Conservation (phyloP, 495 filamentous ascomycete species). For the Lindgomyces ingoldianus region DNA sequence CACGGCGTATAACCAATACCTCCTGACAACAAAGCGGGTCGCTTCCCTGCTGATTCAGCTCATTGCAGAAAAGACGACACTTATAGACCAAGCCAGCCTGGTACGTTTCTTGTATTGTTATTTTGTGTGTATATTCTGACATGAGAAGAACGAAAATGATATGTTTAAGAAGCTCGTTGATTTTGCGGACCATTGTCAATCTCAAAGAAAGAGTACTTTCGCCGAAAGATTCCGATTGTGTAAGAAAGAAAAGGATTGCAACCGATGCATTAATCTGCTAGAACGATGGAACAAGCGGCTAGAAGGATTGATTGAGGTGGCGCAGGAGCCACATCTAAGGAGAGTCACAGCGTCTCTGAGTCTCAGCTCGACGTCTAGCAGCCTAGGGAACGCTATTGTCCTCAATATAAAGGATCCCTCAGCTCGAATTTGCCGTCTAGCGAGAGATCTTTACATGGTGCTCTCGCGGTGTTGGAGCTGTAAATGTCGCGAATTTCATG, state of each 20-base stretch:
- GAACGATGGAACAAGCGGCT: conserved; percentile 9
- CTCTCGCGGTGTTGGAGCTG: conserved; percentile 4
- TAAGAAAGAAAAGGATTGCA: background rate
- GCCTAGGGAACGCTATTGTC: background rate
- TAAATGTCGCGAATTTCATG: background rate
- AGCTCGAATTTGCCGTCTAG: background rate
- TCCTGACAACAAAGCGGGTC: background rate
- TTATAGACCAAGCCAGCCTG: background rate
- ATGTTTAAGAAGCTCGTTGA: background rate
- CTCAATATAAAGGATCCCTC: background rate
- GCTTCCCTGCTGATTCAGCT: background rate
- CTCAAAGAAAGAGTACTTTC: background rate
- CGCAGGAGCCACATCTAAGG: background rate
- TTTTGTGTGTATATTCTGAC: background rate
- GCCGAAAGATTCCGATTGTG: conserved; percentile 4
- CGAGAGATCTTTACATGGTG: conserved; percentile 3
- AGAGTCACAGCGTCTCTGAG: background rate
- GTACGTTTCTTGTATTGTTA: background rate
- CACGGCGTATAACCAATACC: background rate
- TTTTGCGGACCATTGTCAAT: background rate
- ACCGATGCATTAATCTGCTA: background rate
- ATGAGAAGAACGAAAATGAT: background rate
- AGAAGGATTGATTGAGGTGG: background rate
- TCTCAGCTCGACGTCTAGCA: background rate
- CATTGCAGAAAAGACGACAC: background rate